A percentile compares a stretch with the other conserved stretches of the same genome.
Conservation (phyloP, 495 filamentous ascomycete genomes). For the Penicillium arizonense region DNA sequence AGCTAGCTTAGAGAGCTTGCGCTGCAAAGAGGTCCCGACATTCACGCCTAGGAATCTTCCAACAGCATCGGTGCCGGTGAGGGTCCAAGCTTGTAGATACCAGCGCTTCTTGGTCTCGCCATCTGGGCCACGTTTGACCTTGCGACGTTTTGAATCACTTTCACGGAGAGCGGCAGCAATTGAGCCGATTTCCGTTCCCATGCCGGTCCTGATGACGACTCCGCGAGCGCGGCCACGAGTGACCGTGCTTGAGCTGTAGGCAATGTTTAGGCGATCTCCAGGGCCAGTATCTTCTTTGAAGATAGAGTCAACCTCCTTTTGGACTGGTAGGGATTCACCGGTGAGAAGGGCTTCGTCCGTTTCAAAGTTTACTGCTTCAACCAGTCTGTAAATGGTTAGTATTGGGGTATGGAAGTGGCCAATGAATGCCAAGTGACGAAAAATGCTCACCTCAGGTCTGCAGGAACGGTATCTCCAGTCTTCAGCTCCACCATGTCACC, state of each 20-base stretch:
- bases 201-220: slow-evolving; percentile 64
- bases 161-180: slow-evolving; percentile 57
- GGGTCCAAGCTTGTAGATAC: slow-evolving; percentile 57
- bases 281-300: slow-evolving; percentile 67
- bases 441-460: slow-evolving; percentile 61
- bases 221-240: slow-evolving; percentile 79
- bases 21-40: slow-evolving; percentile 58
- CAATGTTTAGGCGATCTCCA: slow-evolving; percentile 54
- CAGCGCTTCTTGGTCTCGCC: slow-evolving; percentile 51
- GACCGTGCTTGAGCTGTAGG: slow-evolving; percentile 61
- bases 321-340: slow-evolving; percentile 56
- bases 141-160: slow-evolving; percentile 30
- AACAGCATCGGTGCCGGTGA: slow-evolving; percentile 56
- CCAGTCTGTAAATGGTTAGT: not conserved
- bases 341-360: slow-evolving; percentile 71
- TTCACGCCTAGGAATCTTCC: slow-evolving; percentile 64
- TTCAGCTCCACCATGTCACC: slow-evolving; percentile 68
- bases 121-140: slow-evolving; percentile 46
- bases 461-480: slow-evolving; percentile 77
- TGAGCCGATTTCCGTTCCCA: slow-evolving; percentile 61
- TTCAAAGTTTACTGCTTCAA: slow-evolving; percentile 61
- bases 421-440: too few relatives aligned
- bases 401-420: too few relatives aligned
- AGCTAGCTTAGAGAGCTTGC: slow-evolving; percentile 61
- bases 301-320: slow-evolving; percentile 64